Percentiles rank a stretch among this genome's conserved stretches.
Conservation (phyloP, 2,329 filamentous ascomycete species). For the Cyphellophora europaea region DNA sequence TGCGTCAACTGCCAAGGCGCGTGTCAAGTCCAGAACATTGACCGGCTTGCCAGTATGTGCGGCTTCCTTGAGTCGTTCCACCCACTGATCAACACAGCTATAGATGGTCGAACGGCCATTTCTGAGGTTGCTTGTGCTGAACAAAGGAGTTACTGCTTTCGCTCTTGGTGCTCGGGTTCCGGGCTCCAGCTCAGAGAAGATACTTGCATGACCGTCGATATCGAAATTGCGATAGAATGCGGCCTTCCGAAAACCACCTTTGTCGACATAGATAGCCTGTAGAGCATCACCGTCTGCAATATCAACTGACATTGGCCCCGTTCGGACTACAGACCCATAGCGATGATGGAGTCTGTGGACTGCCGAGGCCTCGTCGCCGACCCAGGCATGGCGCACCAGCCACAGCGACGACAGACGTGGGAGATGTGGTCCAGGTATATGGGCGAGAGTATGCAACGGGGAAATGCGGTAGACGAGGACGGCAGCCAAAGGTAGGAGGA, state of each 20-base stretch:
- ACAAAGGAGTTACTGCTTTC: constrained; percentile 42
- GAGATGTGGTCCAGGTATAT: constrained; percentile 29
- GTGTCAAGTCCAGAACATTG: constrained; percentile 40
- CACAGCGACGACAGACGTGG: constrained; percentile 25
- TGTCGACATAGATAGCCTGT: constrained; percentile 40
- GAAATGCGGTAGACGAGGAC: constrained; percentile 25
- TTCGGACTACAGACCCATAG: constrained; percentile 26
- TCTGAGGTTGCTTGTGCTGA: constrained; percentile 37
- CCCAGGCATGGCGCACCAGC: constrained; percentile 24
- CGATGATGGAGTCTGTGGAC: constrained; percentile 23
- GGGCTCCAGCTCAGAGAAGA: constrained; percentile 34
- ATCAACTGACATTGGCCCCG: constrained; percentile 30
- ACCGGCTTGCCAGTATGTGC: constrained; percentile 22
- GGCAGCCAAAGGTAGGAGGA: not conserved
- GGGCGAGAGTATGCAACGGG: constrained; percentile 28
- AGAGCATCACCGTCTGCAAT: constrained; percentile 37
- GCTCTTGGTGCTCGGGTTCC: constrained; percentile 34
- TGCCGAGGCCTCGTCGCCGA: constrained; percentile 24
- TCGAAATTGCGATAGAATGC: constrained; percentile 47
- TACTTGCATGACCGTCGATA: constrained; percentile 44
- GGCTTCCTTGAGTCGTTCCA: constrained; percentile 31
- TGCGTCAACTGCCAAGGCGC: constrained; percentile 44
- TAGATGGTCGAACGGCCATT: constrained; percentile 30
- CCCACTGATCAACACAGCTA: constrained; percentile 32
- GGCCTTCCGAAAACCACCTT: constrained; percentile 46